Conservation (phyloP, 495 filamentous ascomycete species). For the Penicillium silybi region DNA sequence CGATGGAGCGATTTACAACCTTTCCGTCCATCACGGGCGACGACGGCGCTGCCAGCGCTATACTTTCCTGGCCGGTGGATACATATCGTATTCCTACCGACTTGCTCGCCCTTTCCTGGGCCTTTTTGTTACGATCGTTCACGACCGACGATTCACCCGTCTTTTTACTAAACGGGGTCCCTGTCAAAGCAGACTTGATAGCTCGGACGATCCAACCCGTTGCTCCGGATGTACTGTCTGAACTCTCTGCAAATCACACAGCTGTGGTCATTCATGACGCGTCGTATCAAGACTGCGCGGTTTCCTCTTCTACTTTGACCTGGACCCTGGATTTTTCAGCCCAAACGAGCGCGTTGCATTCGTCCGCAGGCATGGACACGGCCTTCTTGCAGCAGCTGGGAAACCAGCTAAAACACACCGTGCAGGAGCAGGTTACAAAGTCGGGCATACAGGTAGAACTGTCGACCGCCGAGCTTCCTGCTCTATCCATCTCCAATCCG, state of each 20-base stretch:
- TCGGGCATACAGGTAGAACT: slow-evolving; percentile 12
- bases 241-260: slow-evolving; percentile 15
- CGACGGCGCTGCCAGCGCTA: slow-evolving; percentile 11
- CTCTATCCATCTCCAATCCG: slow-evolving; percentile 60
- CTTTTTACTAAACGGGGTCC: slow-evolving; percentile 30
- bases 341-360: slow-evolving; percentile 21
- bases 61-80: slow-evolving; percentile 21
- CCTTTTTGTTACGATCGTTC: slow-evolving; percentile 35
- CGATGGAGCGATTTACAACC: slow-evolving; percentile 23
- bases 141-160: slow-evolving; percentile 29
- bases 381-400: slow-evolving; percentile 23
- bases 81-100: slow-evolving; percentile 17
- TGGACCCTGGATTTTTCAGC: slow-evolving; percentile 17
- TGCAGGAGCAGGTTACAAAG: slow-evolving; percentile 15
- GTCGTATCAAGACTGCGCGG: not conserved
- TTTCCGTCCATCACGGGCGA: slow-evolving; percentile 18
- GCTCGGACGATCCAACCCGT: slow-evolving; percentile 19
- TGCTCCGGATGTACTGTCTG: slow-evolving; percentile 9
- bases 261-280: slow-evolving; percentile 15
- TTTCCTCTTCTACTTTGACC: slow-evolving; percentile 10
- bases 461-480: slow-evolving; percentile 13
- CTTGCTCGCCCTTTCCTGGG: slow-evolving; percentile 36
- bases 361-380: slow-evolving; percentile 19
- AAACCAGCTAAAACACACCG: slow-evolving; percentile 20
- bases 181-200: slow-evolving; percentile 32